Percentiles rank a stretch among this genome's conserved stretches.
Evolutionary conservation across 129 eudicot species (phyloP).

Genomic region (Ambrosia trifida): DNA sequence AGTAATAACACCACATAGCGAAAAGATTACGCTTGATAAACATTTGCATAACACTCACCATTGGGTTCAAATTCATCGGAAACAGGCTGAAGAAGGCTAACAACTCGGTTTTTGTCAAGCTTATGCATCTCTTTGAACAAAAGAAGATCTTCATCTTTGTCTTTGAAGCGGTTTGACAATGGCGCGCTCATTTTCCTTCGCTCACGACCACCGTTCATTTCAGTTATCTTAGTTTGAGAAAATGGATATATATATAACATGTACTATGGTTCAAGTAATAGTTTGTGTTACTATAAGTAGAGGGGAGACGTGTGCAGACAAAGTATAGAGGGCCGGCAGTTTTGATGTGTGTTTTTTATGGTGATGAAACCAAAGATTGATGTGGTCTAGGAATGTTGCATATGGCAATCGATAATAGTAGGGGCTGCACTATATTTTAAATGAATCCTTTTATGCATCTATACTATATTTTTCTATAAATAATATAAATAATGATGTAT

Average conservation of each 20-base stretch:
- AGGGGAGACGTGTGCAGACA: constrained; percentile 3
- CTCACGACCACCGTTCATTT: constrained; percentile 33
- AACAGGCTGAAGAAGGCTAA: constrained; percentile 73
- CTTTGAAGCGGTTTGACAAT: constrained; percentile 36
- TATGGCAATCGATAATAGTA: constrained; percentile 17
- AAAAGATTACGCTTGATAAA: not conserved
- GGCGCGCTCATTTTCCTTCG: constrained; percentile 35
- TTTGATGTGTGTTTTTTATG: constrained; percentile 26
- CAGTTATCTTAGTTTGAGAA: not conserved
- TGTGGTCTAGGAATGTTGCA: constrained; percentile 30
- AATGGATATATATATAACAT: not conserved
- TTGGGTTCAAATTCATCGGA: constrained; percentile 75
- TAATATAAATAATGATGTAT: too few relatives aligned
- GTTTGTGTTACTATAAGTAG: constrained; percentile 10
- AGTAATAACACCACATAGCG: not conserved
- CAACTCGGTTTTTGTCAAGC: constrained; percentile 53
- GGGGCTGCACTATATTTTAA: too few relatives aligned
- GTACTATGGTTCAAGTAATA: constrained; percentile 7
- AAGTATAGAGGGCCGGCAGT: constrained; percentile 33
- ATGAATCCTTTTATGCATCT: too few relatives aligned
- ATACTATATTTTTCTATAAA: too few relatives aligned
- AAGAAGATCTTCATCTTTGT: constrained; percentile 68
- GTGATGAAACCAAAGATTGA: constrained; percentile 39
- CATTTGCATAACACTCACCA: constrained; percentile 34
- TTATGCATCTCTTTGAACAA: constrained; percentile 64